Evolutionary conservation across 2,329 filamentous ascomycete species (phyloP).

Genomic region (Microdochium bolleyi): DNA sequence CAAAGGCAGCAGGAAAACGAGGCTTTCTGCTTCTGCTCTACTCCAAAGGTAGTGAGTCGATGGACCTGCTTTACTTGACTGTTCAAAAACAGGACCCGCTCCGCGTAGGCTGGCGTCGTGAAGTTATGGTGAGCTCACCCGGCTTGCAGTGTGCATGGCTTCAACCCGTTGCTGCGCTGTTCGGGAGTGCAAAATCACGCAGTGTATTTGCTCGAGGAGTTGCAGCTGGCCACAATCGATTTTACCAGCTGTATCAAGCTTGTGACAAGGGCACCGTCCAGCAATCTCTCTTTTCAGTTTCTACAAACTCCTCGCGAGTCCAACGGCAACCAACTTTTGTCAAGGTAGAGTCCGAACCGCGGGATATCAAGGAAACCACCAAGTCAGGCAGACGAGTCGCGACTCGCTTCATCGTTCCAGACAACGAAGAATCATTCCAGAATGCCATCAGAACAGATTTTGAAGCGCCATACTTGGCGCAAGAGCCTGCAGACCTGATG

Average conservation of each 20-base stretch:
- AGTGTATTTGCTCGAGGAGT: background rate
- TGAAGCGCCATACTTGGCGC: background rate
- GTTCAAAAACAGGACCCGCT: conserved; percentile 11
- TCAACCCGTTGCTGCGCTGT: background rate
- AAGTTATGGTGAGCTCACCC: conserved; percentile 5
- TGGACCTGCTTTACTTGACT: conserved; percentile 16
- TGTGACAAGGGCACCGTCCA: background rate
- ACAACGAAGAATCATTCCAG: background rate
- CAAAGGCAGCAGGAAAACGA: conserved; percentile 4
- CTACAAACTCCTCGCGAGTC: background rate
- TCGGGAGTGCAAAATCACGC: background rate
- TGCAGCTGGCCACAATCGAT: background rate
- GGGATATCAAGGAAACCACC: background rate
- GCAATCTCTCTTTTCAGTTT: background rate
- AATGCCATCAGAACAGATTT: background rate
- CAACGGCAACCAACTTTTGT: background rate
- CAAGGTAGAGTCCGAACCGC: background rate
- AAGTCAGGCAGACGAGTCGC: background rate
- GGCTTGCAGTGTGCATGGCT: background rate
- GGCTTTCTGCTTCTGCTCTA: conserved; percentile 16
- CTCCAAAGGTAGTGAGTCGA: conserved; percentile 12
- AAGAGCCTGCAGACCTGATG: background rate
- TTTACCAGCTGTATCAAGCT: background rate
- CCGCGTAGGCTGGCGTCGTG: conserved; percentile 13
- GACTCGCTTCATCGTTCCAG: background rate